These are phyloP conservation scores for Lunularia cruciata DNA, from an alignment of 225 moss, liverwort and hornwort species.

Conservation along the genomic window DNA sequence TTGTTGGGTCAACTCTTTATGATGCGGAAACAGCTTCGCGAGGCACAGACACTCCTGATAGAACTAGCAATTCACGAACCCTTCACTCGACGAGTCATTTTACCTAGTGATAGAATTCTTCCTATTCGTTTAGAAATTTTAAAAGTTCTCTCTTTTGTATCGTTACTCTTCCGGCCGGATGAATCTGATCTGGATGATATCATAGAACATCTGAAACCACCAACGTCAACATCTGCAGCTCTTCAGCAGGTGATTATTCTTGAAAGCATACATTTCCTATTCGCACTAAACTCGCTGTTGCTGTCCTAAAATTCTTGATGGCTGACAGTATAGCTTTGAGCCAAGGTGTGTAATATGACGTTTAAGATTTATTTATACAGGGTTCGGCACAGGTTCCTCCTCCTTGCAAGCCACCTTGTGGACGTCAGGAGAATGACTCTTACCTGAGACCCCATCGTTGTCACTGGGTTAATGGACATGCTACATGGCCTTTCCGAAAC, in stretches of 20 bases:
- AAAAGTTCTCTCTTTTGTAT: neutral
- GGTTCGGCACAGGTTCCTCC: no score
- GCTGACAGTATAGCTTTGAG: neutral
- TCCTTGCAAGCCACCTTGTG: no score
- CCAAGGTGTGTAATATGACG: no score
- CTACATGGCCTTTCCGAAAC: no score
- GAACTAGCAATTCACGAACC: neutral
- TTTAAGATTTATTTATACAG: no score
- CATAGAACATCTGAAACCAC: neutral
- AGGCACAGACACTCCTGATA: neutral
- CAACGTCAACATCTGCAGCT: neutral
- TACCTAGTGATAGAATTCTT: neutral
- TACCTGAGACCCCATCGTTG: neutral
- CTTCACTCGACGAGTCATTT: no score
- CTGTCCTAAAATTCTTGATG: neutral
- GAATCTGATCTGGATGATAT: neutral
- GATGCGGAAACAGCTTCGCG: neutral
- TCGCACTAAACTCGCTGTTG: neutral
- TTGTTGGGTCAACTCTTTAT: neutral
- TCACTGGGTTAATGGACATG: no score
- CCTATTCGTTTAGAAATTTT: neutral
- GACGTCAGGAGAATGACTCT: neutral
- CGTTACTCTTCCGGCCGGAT: neutral
- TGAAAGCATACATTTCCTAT: neutral
- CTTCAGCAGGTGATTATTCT: neutral